Evolutionary conservation across 352 stramenopile genomes (phyloP).

Genomic region (Globisporangium acanthophoron): DNA sequence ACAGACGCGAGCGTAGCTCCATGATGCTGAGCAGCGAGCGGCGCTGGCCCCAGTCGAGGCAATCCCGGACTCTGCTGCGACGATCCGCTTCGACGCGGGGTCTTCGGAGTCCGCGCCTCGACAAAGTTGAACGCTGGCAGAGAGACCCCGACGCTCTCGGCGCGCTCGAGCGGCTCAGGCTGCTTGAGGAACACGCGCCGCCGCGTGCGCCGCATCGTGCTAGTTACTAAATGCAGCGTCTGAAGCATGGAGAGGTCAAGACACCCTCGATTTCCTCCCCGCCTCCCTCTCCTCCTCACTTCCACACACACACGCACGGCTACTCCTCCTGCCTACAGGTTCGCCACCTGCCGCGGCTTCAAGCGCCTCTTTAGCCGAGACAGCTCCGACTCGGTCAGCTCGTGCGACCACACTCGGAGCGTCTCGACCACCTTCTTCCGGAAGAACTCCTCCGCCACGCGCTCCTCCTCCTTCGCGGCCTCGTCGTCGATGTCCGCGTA

Average conservation of each 20-base stretch:
- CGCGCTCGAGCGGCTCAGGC: slow-evolving; percentile 14
- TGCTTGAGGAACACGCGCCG: neutral
- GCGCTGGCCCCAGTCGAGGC: neutral
- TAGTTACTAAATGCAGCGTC: neutral
- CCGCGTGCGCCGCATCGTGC: slow-evolving; percentile 9
- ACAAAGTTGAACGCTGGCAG: slow-evolving; percentile 70
- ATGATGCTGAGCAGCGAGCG: neutral
- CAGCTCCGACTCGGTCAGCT: slow-evolving; percentile 63
- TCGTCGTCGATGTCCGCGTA: slow-evolving; percentile 40
- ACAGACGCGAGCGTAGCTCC: neutral
- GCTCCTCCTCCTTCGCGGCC: slow-evolving; percentile 23
- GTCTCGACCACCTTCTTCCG: slow-evolving; percentile 79
- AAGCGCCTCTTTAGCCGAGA: slow-evolving; percentile 65
- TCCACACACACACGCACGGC: neutral
- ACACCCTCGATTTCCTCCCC: neutral
- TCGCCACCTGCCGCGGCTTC: slow-evolving; percentile 52
- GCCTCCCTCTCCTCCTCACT: neutral
- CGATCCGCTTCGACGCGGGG: neutral
- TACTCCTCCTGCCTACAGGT: slow-evolving; percentile 23
- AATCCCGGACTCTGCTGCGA: slow-evolving; percentile 5
- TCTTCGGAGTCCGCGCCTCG: slow-evolving; percentile 21
- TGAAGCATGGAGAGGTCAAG: neutral
- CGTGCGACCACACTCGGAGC: slow-evolving; percentile 61
- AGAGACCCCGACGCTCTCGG: slow-evolving; percentile 23
- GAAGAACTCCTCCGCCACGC: slow-evolving; percentile 45